phyloP scores from a whole-genome alignment of 2,329 filamentous ascomycete genomes.

The Gliomastix tumulicola region DNA sequence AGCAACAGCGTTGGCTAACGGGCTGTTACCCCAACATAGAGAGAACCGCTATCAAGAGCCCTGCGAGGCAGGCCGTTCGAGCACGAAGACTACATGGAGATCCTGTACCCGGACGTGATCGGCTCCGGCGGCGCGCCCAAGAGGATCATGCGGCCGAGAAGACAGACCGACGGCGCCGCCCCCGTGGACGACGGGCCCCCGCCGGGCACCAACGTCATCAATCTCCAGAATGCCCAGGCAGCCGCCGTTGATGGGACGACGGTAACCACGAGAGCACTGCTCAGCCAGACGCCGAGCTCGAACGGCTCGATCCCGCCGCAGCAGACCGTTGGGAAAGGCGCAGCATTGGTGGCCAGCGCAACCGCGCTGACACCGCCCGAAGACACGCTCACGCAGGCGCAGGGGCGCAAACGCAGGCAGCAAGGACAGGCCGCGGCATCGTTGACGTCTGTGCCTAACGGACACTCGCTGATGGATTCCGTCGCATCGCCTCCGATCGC shows the following conservation, averaged over 20 bases:
- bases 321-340: slow-evolving; percentile 4
- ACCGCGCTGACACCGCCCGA: slow-evolving; percentile 50
- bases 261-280: slow-evolving; percentile 15
- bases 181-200: slow-evolving; percentile 38
- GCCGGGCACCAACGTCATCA: slow-evolving; percentile 38
- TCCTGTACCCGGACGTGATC: slow-evolving; percentile 53
- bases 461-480: too few relatives aligned
- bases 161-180: slow-evolving; percentile 35
- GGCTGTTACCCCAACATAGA: slow-evolving; percentile 24
- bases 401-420: slow-evolving; percentile 27
- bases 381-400: slow-evolving; percentile 20
- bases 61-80: slow-evolving; percentile 51
- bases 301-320: slow-evolving; percentile 12
- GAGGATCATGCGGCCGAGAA: slow-evolving; percentile 47
- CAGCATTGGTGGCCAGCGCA: slow-evolving; percentile 22
- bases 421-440: too few relatives aligned
- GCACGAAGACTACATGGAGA: slow-evolving; percentile 54
- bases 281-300: slow-evolving; percentile 19
- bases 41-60: slow-evolving; percentile 50
- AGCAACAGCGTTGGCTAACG: not conserved
- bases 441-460: too few relatives aligned
- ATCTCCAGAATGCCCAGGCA: slow-evolving; percentile 29
- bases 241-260: slow-evolving; percentile 6
- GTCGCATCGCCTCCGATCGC: too few relatives aligned
- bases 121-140: slow-evolving; percentile 54